These are phyloP conservation scores for Sphagnum fallax DNA, from an alignment of 228 moss, liverwort and hornwort genomes.

Conservation along the genomic window DNA sequence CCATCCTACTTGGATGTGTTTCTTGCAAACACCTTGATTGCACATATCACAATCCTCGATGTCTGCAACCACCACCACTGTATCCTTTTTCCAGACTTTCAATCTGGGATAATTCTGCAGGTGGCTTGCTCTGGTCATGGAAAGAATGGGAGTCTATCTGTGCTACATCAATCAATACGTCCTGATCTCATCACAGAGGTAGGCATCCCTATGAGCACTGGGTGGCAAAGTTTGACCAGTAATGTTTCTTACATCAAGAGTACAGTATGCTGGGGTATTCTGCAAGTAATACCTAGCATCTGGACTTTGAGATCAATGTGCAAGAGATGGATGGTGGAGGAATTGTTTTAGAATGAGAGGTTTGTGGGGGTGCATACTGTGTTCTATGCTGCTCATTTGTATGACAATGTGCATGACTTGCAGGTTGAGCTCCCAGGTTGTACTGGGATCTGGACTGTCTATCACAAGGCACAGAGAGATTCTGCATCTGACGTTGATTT, in stretches of 20 bases:
- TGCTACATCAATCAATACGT: constrained; percentile 93
- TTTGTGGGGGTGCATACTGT: neutral
- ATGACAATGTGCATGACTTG: neutral
- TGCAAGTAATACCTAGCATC: too few species aligned
- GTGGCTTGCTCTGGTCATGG: constrained; percentile 96
- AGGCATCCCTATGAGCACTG: neutral
- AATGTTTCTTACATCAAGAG: too few species aligned
- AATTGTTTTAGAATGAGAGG: neutral
- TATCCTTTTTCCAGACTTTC: neutral
- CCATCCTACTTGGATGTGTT: too few species aligned
- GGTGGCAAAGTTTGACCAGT: neutral
- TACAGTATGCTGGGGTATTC: too few species aligned
- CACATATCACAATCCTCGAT: too few species aligned
- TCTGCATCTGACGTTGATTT: constrained; percentile 45
- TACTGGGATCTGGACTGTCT: constrained; percentile 95
- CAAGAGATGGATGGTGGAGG: neutral
- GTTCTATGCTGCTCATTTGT: too few species aligned
- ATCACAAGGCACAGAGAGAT: constrained; percentile 61
- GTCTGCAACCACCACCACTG: too few species aligned
- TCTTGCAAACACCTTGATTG: too few species aligned
- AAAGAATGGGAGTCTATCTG: constrained; percentile 93
- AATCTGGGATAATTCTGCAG: constrained; percentile 12
- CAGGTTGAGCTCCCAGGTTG: constrained; percentile 78
- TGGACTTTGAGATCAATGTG: too few species aligned
- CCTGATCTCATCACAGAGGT: constrained; percentile 93